Base-by-base conservation (phyloP, 2,329 filamentous ascomycete genomes). In the Cercospora sojina region DNA sequence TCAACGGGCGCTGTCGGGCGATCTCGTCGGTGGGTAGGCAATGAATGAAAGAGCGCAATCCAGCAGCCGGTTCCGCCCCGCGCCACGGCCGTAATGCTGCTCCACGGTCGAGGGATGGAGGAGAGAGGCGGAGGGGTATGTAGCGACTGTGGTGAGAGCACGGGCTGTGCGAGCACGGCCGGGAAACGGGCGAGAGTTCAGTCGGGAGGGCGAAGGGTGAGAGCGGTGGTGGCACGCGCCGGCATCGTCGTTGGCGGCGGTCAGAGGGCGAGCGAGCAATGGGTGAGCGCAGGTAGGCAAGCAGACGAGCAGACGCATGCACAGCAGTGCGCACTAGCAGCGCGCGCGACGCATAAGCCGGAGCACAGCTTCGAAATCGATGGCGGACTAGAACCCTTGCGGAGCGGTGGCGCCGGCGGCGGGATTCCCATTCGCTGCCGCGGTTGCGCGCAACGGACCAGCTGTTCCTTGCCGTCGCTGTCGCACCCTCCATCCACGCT, bases 131-230 rank as follows among this genome's bases (percentile, higher is more conserved):
- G 35, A 43, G 57, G 35, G 12, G 20, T 25, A 23, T 23, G 32
- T 41, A 59, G 35, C 57, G 57, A 43, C 57, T 25, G 57, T 58
- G 55, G 55, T 35, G 25, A n/a, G 35, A 16, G 35, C 35, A n/a
- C 35, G 35, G 35, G 35, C 35, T n/a, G 35, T 41, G 16, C n/a
- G 13, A 41, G 35, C 35, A 6, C 35, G 35, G 35, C 35, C n/a
- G 31, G n/a, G 20, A 31, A n/a, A 8, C 23, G 43, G 18, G 18
- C 43, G 20, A 25, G 18, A 49, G 43, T 13, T 59, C 57, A 59
- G 13, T 59, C 57, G 31, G 57, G 57, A 27, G 57, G 31, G 23
- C 57, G 18, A 59, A 35, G 57, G 18, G 32, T 27, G 13, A 25
- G 35, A 12, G 56, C 32, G 56, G 56, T 38, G 56, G 31, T 23